These are phyloP conservation scores for Vitis hybrid DNA, from an alignment of 177 flowering plant species.

Conservation along the genomic window DNA sequence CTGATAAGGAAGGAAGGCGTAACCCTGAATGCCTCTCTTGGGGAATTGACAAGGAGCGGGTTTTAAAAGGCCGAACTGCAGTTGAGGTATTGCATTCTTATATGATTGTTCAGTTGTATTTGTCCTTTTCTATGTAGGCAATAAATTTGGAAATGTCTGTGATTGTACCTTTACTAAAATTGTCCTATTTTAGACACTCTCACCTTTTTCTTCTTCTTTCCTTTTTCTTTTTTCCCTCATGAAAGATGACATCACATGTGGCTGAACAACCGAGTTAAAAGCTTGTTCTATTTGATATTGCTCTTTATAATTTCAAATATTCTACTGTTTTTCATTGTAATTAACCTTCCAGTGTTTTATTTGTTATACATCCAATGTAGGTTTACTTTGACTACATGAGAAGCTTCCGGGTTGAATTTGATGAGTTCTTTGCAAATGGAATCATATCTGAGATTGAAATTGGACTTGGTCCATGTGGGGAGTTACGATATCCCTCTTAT, in stretches of 20 bases:
- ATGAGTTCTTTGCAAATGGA: constrained; percentile 75
- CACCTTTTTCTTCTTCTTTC: constrained; percentile 25
- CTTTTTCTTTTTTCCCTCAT: too few relatives aligned
- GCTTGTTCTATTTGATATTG: too few relatives aligned
- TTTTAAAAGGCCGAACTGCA: constrained; percentile 85
- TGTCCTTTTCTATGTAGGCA: constrained; percentile 26
- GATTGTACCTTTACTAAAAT: background rate
- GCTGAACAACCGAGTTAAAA: too few relatives aligned
- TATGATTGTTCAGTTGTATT: background rate
- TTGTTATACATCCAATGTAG: constrained; percentile 27
- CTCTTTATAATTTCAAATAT: background rate
- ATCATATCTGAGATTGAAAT: constrained; percentile 76
- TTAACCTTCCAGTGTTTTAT: too few relatives aligned
- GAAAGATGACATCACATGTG: too few relatives aligned
- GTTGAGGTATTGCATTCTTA: constrained; percentile 51
- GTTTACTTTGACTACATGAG: constrained; percentile 94
- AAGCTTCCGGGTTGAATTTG: constrained; percentile 82
- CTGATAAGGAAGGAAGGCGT: constrained; percentile 49
- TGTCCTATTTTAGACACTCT: background rate
- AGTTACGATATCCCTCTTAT: constrained; percentile 81
- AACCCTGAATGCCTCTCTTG: constrained; percentile 84
- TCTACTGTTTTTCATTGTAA: too few relatives aligned
- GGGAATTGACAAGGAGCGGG: constrained; percentile 86
- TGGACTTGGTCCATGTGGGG: constrained; percentile 93
- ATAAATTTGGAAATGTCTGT: background rate